These are phyloP conservation scores for Neonectria neomacrospora DNA, from an alignment of 2,329 filamentous ascomycete genomes.

Conservation along the genomic window DNA sequence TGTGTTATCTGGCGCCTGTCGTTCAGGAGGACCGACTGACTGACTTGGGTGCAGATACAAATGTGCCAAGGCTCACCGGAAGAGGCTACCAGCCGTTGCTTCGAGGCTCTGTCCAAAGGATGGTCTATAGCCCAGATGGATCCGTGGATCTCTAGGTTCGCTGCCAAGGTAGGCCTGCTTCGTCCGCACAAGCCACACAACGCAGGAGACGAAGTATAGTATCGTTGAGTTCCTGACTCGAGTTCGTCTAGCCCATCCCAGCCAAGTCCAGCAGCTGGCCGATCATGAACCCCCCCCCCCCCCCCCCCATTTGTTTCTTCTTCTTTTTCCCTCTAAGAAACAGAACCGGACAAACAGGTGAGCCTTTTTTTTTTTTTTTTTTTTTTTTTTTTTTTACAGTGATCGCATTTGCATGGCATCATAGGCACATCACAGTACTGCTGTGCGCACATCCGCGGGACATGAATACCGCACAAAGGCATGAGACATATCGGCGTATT, in stretches of 20 bases:
- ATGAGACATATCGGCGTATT: not conserved
- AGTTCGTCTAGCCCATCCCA: slow-evolving; percentile 33
- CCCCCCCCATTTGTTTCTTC: not conserved
- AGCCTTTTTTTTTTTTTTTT: not conserved
- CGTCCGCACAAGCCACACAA: too few species aligned
- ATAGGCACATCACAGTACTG: not conserved
- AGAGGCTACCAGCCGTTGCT: slow-evolving; percentile 37
- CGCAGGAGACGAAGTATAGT: too few species aligned
- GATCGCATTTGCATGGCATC: not conserved
- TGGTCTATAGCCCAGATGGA: slow-evolving; percentile 20
- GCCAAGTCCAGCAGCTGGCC: not conserved
- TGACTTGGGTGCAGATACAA: not conserved
- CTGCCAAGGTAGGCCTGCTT: slow-evolving; percentile 2
- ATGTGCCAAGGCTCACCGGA: slow-evolving; percentile 30
- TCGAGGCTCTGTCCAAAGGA: slow-evolving; percentile 21
- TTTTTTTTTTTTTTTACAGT: not conserved
- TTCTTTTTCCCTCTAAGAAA: not conserved
- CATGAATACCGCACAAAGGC: not conserved
- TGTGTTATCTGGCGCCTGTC: slow-evolving; percentile 20
- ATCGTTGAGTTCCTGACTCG: slow-evolving; percentile 34
- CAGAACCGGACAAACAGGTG: not conserved
- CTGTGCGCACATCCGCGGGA: not conserved
- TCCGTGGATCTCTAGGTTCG: slow-evolving; percentile 29
- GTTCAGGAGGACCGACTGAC: slow-evolving; percentile 9
- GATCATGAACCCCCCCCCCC: too few species aligned